Percentiles rank a stretch among this genome's conserved stretches.
phyloP scores from a whole-genome alignment of 495 filamentous ascomycete species.

The Gamarada debralockiae region DNA sequence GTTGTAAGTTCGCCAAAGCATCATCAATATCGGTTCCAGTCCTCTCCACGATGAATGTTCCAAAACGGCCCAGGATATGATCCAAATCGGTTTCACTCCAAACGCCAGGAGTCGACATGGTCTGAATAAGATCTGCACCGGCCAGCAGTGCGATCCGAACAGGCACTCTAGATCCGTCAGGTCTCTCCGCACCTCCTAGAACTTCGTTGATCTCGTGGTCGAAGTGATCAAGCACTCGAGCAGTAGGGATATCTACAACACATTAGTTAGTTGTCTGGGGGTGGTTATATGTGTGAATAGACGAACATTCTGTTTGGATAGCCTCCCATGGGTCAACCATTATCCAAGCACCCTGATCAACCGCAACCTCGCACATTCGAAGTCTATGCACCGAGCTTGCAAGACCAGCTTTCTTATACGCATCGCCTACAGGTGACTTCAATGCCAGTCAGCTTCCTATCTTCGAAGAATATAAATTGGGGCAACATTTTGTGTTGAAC shows the following conservation, averaged over 20 bases:
- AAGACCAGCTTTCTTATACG: conserved; percentile 88
- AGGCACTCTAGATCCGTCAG: conserved; percentile 46
- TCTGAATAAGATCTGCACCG: conserved; percentile 82
- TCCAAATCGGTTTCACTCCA: conserved; percentile 83
- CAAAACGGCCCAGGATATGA: conserved; percentile 82
- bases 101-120: conserved; percentile 61
- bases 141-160: conserved; percentile 70
- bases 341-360: conserved; percentile 70
- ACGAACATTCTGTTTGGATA: conserved; percentile 47
- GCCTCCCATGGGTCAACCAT: conserved; percentile 74
- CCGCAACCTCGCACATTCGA: conserved; percentile 74
- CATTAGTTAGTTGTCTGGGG: no score
- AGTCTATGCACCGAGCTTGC: conserved; percentile 62
- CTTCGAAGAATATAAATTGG: conserved; percentile 59
- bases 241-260: conserved; percentile 66
- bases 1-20: conserved; percentile 68
- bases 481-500: conserved; percentile 72
- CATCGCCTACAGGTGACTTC: conserved; percentile 68
- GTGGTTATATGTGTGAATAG: no score
- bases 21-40: conserved; percentile 87
- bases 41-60: conserved; percentile 86
- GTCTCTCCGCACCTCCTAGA: conserved; percentile 65
- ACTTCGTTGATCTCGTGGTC: conserved; percentile 81
- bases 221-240: conserved; percentile 84
- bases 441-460: no score